A percentile compares a stretch with the other conserved stretches of the same genome.
phyloP scores from a whole-genome alignment of 1,284 basidiomycete species.

The Tilletia indica region DNA sequence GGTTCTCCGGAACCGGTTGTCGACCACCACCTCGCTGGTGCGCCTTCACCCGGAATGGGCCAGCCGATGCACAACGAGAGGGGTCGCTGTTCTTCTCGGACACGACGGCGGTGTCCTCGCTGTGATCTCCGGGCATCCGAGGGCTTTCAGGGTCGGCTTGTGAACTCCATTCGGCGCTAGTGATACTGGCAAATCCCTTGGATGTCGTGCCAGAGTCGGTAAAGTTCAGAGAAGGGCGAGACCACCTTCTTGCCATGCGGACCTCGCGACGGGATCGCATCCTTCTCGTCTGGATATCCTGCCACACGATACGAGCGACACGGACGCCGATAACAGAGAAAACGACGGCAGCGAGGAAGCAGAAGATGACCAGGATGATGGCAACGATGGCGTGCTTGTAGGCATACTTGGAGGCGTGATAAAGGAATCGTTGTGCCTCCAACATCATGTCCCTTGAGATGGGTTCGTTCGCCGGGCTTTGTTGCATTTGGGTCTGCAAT shows the following conservation, averaged over 20 bases:
- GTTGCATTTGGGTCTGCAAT: not conserved
- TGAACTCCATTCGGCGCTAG: not conserved
- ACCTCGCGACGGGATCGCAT: not conserved
- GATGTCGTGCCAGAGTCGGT: conserved; percentile 1
- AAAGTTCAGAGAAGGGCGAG: conserved; percentile 2
- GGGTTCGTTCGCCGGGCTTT: not conserved
- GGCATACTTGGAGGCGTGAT: conserved; percentile 9
- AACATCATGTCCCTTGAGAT: not conserved
- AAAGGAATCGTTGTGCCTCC: not conserved
- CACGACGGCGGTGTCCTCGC: not conserved
- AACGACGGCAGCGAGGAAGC: not conserved
- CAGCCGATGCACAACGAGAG: not conserved
- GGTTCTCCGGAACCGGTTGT: not conserved
- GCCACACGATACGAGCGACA: conserved; percentile 5
- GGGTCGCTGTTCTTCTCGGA: too few relatives aligned
- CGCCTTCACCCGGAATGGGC: not conserved
- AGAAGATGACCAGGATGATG: conserved; percentile 16
- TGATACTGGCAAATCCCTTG: not conserved
- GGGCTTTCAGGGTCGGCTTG: not conserved
- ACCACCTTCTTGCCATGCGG: conserved; percentile 5
- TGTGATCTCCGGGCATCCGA: not conserved
- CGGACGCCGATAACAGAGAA: conserved; percentile 6
- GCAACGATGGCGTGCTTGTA: conserved; percentile 16
- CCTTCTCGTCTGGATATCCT: not conserved
- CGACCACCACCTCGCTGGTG: not conserved